A percentile compares a stretch with the other conserved stretches of the same genome.
These are phyloP conservation scores for Phytophthora pseudosyringae DNA, from an alignment of 352 stramenopile genomes.

Conservation along the genomic window DNA sequence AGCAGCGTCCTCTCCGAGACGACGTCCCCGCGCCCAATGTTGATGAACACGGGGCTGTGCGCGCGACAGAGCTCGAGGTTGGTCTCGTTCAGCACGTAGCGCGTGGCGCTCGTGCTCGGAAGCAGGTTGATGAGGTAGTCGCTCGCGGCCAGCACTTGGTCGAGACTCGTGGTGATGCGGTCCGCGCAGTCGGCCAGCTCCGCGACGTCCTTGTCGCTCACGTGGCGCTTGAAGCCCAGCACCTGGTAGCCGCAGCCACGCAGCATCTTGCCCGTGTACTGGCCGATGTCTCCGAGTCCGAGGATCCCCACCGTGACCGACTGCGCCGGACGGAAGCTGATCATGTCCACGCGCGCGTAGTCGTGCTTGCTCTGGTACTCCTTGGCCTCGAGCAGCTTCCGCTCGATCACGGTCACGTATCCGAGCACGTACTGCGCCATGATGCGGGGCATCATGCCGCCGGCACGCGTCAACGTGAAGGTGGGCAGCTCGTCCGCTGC, in stretches of 20 bases:
- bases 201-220: slow-evolving; percentile 22
- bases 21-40: slow-evolving; percentile 88
- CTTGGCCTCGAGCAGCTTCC: slow-evolving; percentile 40
- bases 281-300: slow-evolving; percentile 57
- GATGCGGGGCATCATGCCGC: slow-evolving; percentile 47
- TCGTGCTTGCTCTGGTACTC: slow-evolving; percentile 37
- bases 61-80: slow-evolving; percentile 50
- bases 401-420: slow-evolving; percentile 48
- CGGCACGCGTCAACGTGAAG: slow-evolving; percentile 45
- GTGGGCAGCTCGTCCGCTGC: slow-evolving; percentile 23
- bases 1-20: slow-evolving; percentile 69
- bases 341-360: slow-evolving; percentile 36
- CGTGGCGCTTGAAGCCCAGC: slow-evolving; percentile 62
- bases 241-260: slow-evolving; percentile 55
- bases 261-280: slow-evolving; percentile 53
- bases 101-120: slow-evolving; percentile 76
- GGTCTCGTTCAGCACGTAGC: slow-evolving; percentile 59
- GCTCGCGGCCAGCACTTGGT: slow-evolving; percentile 51
- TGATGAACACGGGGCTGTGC: slow-evolving; percentile 82
- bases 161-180: slow-evolving; percentile 49
- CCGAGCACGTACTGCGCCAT: slow-evolving; percentile 57
- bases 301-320: slow-evolving; percentile 56
- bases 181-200: slow-evolving; percentile 36
- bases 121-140: slow-evolving; percentile 89
- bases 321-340: slow-evolving; percentile 33